Evolutionary conservation across 2,329 filamentous ascomycete species (phyloP), one percentile per base, ranked within the genome.

Genomic region (Fusarium citri): DNA sequence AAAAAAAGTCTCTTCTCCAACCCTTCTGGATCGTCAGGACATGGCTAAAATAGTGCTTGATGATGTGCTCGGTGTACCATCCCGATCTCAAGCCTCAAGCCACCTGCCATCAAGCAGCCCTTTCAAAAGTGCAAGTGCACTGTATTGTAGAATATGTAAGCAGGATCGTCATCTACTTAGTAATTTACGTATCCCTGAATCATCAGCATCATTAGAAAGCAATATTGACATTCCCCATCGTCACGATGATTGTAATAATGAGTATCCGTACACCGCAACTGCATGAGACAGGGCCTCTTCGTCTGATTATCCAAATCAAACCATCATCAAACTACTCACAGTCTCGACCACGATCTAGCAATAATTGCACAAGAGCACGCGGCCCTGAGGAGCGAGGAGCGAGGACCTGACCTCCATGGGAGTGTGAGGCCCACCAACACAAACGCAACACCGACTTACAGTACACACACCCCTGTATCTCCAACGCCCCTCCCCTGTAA

Each of bases 301-400:
- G 20, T 41, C 31, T 8, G 31, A 41, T 16, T 51, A 51, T 51
- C 59, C 48, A 40, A 63, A 59, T 47, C 41, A 59, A 66, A 49
- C 50, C 61, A 70, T 70, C 66, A 41, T 42, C 58, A 68, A 71
- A 64, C 56, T 50, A 60, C 54, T 48, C 58, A 45, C 43, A 70
- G 67, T 70, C 68, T 56, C 49, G 68, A 68, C 64, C 68, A 58
- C 50, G 43, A 61, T 59, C 68, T 62, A 69, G 60, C 54, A 71
- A 62, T 54, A 55, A 55, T 68, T 65, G 58, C 63, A 66, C 57
- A 61, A 61, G 41, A 64, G 49, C 64, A 66, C 61, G 64, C 64
- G 69, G 46, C 68, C 68, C 31, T 28, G 34, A 37, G 34, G 34
- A 37, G 34, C 34, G 34, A 37, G 34, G 6, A 31, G 30, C 30